These are phyloP conservation scores for Murraya koenigii DNA, from an alignment of 345 rosid genomes.

Conservation along the genomic window DNA sequence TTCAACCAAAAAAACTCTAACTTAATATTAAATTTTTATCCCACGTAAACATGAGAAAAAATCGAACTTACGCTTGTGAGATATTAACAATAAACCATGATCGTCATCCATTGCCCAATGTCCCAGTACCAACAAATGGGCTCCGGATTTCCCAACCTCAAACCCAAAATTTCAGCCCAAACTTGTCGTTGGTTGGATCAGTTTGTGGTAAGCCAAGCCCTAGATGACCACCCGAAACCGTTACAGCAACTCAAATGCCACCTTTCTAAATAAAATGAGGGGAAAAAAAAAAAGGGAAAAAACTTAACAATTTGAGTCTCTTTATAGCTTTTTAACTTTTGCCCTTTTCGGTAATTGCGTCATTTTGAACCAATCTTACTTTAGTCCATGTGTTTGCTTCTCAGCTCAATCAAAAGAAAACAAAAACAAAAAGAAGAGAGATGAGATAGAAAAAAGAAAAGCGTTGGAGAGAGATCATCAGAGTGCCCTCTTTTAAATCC, in stretches of 20 bases:
- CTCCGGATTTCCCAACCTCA: neutral
- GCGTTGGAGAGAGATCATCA: neutral
- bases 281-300: fast-evolving
- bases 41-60: no score
- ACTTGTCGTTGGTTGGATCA: neutral
- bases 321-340: conserved; percentile 1
- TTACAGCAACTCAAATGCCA: neutral
- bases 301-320: neutral
- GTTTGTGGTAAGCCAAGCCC: neutral
- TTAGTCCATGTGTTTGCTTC: conserved; percentile 19
- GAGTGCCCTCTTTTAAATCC: conserved; percentile 8
- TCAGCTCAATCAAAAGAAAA: conserved; percentile 1
- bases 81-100: no score
- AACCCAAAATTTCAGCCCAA: neutral
- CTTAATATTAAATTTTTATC: no score
- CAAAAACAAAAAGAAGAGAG: conserved; percentile 8
- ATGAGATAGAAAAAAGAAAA: neutral
- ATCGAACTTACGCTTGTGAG: no score
- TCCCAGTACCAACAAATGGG: neutral
- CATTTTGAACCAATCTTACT: conserved; percentile 20
- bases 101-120: no score
- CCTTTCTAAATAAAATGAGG: no score
- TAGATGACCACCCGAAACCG: neutral
- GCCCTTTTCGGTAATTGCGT: conserved; percentile 18
- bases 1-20: no score